Evolutionary conservation across 345 rosid species (phyloP).

Genomic region (Sisymbrium irio): DNA sequence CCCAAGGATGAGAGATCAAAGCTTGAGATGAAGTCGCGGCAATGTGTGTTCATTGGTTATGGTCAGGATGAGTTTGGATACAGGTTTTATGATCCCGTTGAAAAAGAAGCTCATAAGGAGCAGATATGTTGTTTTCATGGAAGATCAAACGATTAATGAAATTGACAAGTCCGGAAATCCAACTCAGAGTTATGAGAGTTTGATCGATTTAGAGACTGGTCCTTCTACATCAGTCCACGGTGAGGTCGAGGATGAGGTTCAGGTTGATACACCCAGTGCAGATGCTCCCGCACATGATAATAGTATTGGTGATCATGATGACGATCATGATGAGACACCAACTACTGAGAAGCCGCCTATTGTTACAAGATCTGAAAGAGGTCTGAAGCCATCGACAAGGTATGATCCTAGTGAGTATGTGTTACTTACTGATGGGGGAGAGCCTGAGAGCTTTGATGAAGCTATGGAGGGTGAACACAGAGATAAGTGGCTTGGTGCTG

Average conservation of each 20-base stretch:
- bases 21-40: neutral
- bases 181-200: neutral
- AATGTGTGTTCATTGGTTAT: neutral
- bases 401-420: too few species aligned
- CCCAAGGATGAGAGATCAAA: too few species aligned
- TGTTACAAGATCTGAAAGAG: too few species aligned
- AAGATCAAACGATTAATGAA: neutral
- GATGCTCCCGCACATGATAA: neutral
- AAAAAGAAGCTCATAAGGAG: neutral
- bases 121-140: neutral
- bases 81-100: neutral
- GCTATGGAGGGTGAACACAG: too few species aligned
- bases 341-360: neutral
- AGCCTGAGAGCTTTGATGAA: too few species aligned
- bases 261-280: neutral
- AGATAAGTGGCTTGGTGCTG: too few species aligned
- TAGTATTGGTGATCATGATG: neutral
- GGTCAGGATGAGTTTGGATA: neutral
- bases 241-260: neutral
- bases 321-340: neutral
- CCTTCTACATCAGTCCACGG: neutral
- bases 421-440: too few species aligned
- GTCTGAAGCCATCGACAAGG: too few species aligned
- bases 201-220: neutral
- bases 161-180: neutral